Percentiles rank a stretch among this genome's conserved stretches.
Evolutionary conservation across 2,329 filamentous ascomycete species (phyloP).

Genomic region (Nemania bipapillata): DNA sequence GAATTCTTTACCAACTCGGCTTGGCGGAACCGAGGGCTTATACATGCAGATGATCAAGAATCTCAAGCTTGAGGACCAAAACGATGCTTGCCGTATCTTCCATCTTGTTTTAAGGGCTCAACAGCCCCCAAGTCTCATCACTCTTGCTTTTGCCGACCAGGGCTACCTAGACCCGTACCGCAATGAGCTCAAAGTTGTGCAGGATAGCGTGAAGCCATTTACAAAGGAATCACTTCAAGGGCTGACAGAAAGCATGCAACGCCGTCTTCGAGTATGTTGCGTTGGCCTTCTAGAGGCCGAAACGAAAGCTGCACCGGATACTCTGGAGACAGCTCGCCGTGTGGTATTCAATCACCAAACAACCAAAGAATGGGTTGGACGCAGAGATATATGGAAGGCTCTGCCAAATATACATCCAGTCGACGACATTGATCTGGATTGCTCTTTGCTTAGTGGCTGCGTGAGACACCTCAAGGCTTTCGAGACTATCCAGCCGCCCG

Average conservation of each 20-base stretch:
- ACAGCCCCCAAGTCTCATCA: conserved; percentile 50
- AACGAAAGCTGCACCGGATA: conserved; percentile 39
- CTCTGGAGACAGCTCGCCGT: conserved; percentile 43
- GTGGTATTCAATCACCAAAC: conserved; percentile 52
- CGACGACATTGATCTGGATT: conserved; percentile 45
- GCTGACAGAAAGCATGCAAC: conserved; percentile 46
- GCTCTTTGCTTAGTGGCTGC: conserved; percentile 48
- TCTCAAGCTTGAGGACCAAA: conserved; percentile 45
- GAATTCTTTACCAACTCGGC: conserved; percentile 48
- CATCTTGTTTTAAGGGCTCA: conserved; percentile 48
- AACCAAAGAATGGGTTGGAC: conserved; percentile 50
- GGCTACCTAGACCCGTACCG: conserved; percentile 43
- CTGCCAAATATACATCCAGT: conserved; percentile 42
- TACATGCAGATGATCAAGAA: conserved; percentile 52
- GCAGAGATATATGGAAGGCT: conserved; percentile 48
- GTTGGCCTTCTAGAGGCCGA: conserved; percentile 49
- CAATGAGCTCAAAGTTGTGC: conserved; percentile 42
- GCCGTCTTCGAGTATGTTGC: conserved; percentile 43
- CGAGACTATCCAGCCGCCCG: conserved; percentile 43
- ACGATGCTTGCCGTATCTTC: conserved; percentile 48
- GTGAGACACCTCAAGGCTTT: conserved; percentile 49
- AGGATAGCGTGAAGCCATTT: conserved; percentile 42
- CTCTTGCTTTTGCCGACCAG: conserved; percentile 49
- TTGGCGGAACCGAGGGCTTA: conserved; percentile 49
- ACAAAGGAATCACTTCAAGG: conserved; percentile 39